These are phyloP conservation scores for Hymenoscyphus salicellus DNA, from an alignment of 2,329 filamentous ascomycete species.

Conservation along the genomic window DNA sequence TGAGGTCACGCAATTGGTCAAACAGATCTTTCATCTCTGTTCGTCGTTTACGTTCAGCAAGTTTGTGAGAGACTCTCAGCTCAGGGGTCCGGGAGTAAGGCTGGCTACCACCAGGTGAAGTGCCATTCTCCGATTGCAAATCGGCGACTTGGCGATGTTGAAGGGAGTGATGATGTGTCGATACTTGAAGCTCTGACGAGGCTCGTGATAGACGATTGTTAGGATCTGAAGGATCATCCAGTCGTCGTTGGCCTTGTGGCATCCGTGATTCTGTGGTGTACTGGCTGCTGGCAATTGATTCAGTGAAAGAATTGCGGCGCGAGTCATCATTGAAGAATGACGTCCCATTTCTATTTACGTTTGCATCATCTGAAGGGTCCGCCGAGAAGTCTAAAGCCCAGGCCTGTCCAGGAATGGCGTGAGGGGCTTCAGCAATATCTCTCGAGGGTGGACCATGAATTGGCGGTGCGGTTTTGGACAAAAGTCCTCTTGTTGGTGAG, in stretches of 20 bases:
- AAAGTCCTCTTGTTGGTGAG: constrained; percentile 10
- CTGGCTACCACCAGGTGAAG: constrained; percentile 55
- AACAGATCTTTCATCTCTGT: constrained; percentile 89
- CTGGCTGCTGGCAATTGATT: constrained; percentile 76
- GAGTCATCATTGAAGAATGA: constrained; percentile 51
- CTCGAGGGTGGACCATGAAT: constrained; percentile 69
- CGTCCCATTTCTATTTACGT: constrained; percentile 38
- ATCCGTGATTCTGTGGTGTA: constrained; percentile 72
- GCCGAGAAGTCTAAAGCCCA: constrained; percentile 61
- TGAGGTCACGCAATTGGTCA: constrained; percentile 72
- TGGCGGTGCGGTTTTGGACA: constrained; percentile 62
- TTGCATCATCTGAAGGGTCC: constrained; percentile 59
- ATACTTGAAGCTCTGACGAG: constrained; percentile 50
- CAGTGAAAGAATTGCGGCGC: constrained; percentile 71
- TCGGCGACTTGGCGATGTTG: constrained; percentile 71
- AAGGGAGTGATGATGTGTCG: constrained; percentile 67
- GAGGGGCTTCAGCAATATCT: constrained; percentile 67
- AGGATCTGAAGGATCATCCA: constrained; percentile 58
- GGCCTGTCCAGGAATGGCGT: constrained; percentile 77
- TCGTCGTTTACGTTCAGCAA: constrained; percentile 77
- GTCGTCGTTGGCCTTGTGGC: constrained; percentile 66
- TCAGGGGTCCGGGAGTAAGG: constrained; percentile 83
- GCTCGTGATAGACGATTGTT: constrained; percentile 44
- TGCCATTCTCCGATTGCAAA: constrained; percentile 58
- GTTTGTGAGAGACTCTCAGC: constrained; percentile 77